Percentiles rank a stretch among this genome's conserved stretches.
Conservation (phyloP, 768 basidiomycete genomes). For the Tricholoma sp. region DNA sequence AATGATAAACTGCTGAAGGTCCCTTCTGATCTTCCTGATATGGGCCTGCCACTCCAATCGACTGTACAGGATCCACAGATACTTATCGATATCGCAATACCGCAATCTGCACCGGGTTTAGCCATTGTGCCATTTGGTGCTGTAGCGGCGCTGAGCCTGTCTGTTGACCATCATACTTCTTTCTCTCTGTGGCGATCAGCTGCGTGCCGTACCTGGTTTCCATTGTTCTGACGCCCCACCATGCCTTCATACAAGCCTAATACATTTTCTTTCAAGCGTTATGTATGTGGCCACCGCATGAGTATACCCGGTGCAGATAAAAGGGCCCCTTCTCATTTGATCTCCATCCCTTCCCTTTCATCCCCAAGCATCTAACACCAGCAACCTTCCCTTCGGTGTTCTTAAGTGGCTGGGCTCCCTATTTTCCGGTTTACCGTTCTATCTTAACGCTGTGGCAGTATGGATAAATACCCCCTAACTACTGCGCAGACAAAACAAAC, state of each 20-base stretch:
- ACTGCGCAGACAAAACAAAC: conserved; percentile 5
- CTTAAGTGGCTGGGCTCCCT: background rate
- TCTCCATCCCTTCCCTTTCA: conserved; percentile 14
- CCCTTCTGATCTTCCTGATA: conserved; percentile 19
- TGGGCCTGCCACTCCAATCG: conserved; percentile 13
- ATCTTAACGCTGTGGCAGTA: background rate
- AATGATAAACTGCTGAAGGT: background rate
- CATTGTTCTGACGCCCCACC: conserved; percentile 27
- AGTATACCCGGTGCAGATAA: conserved; percentile 25
- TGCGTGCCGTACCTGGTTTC: conserved; percentile 31
- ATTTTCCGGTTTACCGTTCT: background rate
- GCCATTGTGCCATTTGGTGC: conserved; percentile 11
- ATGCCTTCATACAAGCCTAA: conserved; percentile 13
- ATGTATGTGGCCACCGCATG: conserved; percentile 24
- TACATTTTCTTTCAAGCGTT: conserved; percentile 13
- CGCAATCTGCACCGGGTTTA: conserved; percentile 6
- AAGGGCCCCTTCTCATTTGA: conserved; percentile 13
- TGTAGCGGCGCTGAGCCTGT: conserved; percentile 4
- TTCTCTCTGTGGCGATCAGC: conserved; percentile 9
- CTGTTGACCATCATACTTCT: conserved; percentile 3
- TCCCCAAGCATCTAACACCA: conserved; percentile 8
- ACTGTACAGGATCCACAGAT: conserved; percentile 7
- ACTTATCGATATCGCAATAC: conserved; percentile 9
- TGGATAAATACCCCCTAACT: conserved; percentile 1
- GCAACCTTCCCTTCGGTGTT: background rate